Base-by-base conservation (phyloP, 345 rosid species). In the Raphanus sativus region DNA sequence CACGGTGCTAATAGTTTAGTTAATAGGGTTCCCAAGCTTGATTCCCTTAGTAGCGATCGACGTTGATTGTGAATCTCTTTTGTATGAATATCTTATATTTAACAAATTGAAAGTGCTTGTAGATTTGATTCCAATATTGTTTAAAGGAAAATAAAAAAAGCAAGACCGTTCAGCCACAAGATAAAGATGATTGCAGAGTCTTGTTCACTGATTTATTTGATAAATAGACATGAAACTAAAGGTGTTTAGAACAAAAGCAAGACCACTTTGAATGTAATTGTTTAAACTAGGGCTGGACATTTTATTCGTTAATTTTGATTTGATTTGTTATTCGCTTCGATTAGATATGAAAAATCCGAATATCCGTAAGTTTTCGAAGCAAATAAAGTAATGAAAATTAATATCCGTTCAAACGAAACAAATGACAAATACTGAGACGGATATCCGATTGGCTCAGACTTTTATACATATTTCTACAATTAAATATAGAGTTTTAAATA, bases 141-240 rank as follows among this genome's bases (percentile, higher is more conserved):
- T 30, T 6, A 0, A 56, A 60, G 6, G 15, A 42, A 6, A 65
- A 38, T 12, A 17, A 29, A 28, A 21, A 79, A 79, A 74, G 71
- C 75, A 67, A 74, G 75, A 74, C 77, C 65, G 81, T 78, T 78
- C 74, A 67, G 69, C 82, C 82, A 79, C 78, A 67, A 62, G 69
- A 74, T 54, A 61, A 69, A 74, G 75, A 73, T 79, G 82, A 79
- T 79, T 69, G 62, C 24, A 29, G 48, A 28, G 75, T 74, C 70
- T 79, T 63, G 78, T 62, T 79, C 82, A 74, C 45, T 54, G 48
- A 73, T 56, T 36, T 60, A 61, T 79, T 79, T 73, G 65, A 79
- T 29, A 73, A 79, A 74, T 61, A 48, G 67, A 67, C 65, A 61
- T 79, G 78, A 68, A 73, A 67, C 5, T 60, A 67, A 67, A 79